Evolutionary conservation across 805 yeast genomes (phyloP), one percentile per base, ranked within the genome.

Genomic region (Cyberlindnera mississippiensis): DNA sequence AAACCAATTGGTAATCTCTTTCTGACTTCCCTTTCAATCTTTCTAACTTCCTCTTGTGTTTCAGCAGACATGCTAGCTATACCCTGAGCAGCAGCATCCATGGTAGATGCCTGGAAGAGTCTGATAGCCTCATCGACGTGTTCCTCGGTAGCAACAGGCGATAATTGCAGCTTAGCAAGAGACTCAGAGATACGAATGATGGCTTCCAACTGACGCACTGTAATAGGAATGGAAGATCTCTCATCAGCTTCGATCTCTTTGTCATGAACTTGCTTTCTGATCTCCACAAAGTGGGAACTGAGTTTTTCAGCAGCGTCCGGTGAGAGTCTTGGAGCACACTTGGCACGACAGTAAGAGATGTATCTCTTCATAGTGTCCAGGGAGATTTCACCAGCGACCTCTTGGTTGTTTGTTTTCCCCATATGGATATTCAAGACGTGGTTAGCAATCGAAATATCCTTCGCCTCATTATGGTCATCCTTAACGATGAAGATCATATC

Each of bases 401-500:
- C 86, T 46, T 72, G 55, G 71, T 46, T 69, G 71, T 39, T 74
- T 69, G 37, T 71, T 69, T 81, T 82, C 38, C 93, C 95, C 37
- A 95, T 86, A 65, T 93, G 99, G 34, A 95, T 84, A 55, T 86
- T 83, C 83, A 93, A 81, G 42, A 93, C 99, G 64, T 93, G 99
- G 49, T 80, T 80, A 3, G 99, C 99, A 55, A 93, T 89, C 2
- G 88, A 78, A 35, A 81, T 75, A 69, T 93, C 99, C 57, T 95
- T 74, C 31, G 70, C 75, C 51, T 82, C 86, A 59, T 89, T 82
- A 63, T 93, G 98, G 41, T 85, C 96, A 67, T 93, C 99, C 59
- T 89, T 91, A 40, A 93, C 96, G 55, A 93, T 87, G 66, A 88
- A 93, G 57, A 93, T 93, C 98, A 93, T 93, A 67, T 93, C 99